phyloP scores from a whole-genome alignment of 768 basidiomycete genomes.

The Daedaleopsis sinensis region DNA sequence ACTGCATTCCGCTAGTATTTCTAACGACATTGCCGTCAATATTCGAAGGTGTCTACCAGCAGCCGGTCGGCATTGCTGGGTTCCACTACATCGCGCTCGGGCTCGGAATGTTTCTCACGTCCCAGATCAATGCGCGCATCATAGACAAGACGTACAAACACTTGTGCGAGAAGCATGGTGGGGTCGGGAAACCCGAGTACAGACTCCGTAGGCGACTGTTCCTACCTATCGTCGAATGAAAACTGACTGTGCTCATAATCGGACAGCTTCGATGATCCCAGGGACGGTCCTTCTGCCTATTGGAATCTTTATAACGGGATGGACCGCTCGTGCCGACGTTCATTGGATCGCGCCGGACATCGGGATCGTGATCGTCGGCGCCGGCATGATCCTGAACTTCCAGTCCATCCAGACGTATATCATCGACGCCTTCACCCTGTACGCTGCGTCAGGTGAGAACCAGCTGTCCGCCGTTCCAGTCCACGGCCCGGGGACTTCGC shows the following conservation, averaged over 20 bases:
- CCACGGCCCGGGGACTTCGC: not conserved
- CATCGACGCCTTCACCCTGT: slow-evolving; percentile 64
- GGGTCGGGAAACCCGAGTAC: slow-evolving; percentile 56
- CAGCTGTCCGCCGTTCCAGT: slow-evolving; percentile 1
- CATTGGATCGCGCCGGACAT: slow-evolving; percentile 76
- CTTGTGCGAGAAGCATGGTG: slow-evolving; percentile 53
- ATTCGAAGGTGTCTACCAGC: slow-evolving; percentile 55
- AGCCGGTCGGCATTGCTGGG: slow-evolving; percentile 62
- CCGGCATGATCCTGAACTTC: slow-evolving; percentile 60
- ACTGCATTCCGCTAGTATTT: slow-evolving; percentile 56
- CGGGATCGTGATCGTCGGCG: slow-evolving; percentile 59
- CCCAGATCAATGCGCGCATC: slow-evolving; percentile 54
- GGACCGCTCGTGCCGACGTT: slow-evolving; percentile 57
- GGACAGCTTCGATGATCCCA: slow-evolving; percentile 57
- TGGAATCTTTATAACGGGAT: slow-evolving; percentile 70
- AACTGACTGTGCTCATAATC: not conserved
- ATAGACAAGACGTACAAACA: slow-evolving; percentile 60
- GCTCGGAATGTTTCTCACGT: slow-evolving; percentile 49
- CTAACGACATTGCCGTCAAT: slow-evolving; percentile 66
- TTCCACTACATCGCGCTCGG: slow-evolving; percentile 76
- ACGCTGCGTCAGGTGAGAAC: slow-evolving; percentile 62
- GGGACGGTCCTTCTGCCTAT: slow-evolving; percentile 64
- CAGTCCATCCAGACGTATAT: slow-evolving; percentile 69
- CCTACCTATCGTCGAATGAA: not conserved
- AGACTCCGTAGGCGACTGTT: slow-evolving; percentile 43